Conservation (phyloP, 2,329 filamentous ascomycete species). For the Cryphonectria carpinicola region DNA sequence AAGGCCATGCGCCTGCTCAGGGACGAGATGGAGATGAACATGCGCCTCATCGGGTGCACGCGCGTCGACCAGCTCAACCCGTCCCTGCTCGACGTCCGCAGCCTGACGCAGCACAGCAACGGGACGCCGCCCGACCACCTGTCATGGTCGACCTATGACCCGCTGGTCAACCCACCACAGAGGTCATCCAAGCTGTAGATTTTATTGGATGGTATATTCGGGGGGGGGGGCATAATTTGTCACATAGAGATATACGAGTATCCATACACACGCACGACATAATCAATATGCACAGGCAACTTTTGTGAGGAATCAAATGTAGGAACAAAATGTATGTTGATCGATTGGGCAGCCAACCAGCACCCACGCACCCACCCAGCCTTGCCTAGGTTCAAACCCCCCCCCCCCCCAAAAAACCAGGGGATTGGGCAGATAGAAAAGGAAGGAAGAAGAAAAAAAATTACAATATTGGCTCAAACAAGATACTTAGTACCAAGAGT, state of each 20-base stretch:
- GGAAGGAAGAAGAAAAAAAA: too few relatives aligned
- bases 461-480: background rate
- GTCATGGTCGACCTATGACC: conserved; percentile 55
- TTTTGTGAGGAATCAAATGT: too few relatives aligned
- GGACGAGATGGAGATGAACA: conserved; percentile 99
- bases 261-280: background rate
- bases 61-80: conserved; percentile 79
- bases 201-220: too few relatives aligned
- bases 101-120: conserved; percentile 60
- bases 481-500: background rate
- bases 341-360: background rate
- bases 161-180: conserved; percentile 56
- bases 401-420: too few relatives aligned
- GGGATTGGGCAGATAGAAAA: background rate
- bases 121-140: conserved; percentile 55
- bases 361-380: too few relatives aligned
- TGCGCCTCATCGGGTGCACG: conserved; percentile 86
- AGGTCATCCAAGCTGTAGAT: conserved; percentile 55
- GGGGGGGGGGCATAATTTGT: too few relatives aligned
- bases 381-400: too few relatives aligned
- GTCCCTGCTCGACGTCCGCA: conserved; percentile 76
- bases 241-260: background rate
- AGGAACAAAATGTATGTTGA: background rate
- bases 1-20: conserved; percentile 89
- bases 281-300: background rate